Base-by-base conservation (phyloP, 2,329 filamentous ascomycete genomes). In the Helotiales sp. region DNA sequence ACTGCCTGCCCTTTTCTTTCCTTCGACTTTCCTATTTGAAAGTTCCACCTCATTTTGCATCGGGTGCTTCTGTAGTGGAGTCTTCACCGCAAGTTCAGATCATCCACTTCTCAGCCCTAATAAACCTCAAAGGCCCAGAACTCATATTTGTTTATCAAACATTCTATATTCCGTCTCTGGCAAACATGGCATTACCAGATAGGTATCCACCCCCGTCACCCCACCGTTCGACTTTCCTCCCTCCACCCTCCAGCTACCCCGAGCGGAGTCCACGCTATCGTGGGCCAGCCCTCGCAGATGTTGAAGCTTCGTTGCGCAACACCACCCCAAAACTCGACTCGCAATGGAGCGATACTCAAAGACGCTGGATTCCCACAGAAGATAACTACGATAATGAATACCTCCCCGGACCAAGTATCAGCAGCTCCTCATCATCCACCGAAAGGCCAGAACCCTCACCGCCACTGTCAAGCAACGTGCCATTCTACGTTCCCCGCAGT, bases 401-500 rank as follows among this genome's bases (percentile, higher is more conserved):
- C 26, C 11, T 30, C 15, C 20, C 43, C 3, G 50, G 47, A 28
- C 24, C 13, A 50, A 22, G 8, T 11, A n/a, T 20, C 22, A 24
- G 34, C 37, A 45, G 30, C n/a, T 2, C n/a, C 20, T 22, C 22
- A 3, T 28, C 55, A n/a, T 6, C 43, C 17, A 49, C 58, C 32
- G 58, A 61, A 30, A 61, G 37, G 22, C 6, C 22, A 45, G 40
- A 61, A 30, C 22, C 37, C 3, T 34, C 54, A 2, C 32, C 43
- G 26, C 52, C 52, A 22, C 40, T 47, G 8, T 20, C 37, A 43
- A 40, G 43, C 15, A 50, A 64, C 43, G 54, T 55, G 34, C 63
- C 63, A 2, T 64, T 64, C 63, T 64, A 64, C 32, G 55, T 64
- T 7, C 63, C 63, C 1, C 47, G 63, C 20, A 61, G 17, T 47